phyloP scores from a whole-genome alignment of 2,329 filamentous ascomycete genomes.

The Waltergamsia citrina region DNA sequence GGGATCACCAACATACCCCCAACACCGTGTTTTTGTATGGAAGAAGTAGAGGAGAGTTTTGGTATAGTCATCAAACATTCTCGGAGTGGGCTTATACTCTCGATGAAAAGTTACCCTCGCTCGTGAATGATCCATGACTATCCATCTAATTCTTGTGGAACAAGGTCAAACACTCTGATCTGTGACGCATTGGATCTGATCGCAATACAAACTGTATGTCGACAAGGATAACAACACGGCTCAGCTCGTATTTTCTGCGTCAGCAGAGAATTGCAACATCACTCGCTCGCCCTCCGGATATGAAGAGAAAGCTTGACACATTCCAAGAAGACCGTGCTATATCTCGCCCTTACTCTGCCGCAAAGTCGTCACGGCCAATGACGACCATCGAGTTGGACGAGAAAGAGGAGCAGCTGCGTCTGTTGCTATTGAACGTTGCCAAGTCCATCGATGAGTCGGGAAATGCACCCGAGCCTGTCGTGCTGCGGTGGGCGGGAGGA shows the following conservation, averaged over 20 bases:
- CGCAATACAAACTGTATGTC: too few relatives aligned
- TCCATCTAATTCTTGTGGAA: too few relatives aligned
- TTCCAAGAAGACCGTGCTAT: not conserved
- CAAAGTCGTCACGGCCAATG: not conserved
- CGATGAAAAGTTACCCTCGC: too few relatives aligned
- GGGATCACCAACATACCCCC: not conserved
- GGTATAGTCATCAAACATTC: too few relatives aligned
- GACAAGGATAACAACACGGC: too few relatives aligned
- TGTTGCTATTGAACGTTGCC: slow-evolving; percentile 77
- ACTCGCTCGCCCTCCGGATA: slow-evolving; percentile 11
- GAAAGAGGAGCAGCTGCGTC: slow-evolving; percentile 62
- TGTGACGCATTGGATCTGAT: too few relatives aligned
- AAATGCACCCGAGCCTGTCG: slow-evolving; percentile 41
- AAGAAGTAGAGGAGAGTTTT: too few relatives aligned
- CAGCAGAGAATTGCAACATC: too few relatives aligned
- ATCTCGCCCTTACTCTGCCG: not conserved
- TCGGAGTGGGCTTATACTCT: too few relatives aligned
- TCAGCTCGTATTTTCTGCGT: too few relatives aligned
- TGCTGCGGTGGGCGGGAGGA: slow-evolving; percentile 72
- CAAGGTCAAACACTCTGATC: too few relatives aligned
- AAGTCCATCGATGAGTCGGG: slow-evolving; percentile 42
- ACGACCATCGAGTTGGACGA: not conserved
- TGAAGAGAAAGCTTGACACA: slow-evolving; percentile 24
- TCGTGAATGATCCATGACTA: too few relatives aligned
- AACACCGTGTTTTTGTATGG: not conserved